phyloP scores from a whole-genome alignment of 1,284 basidiomycete species.

The Trichosporon faecale region DNA sequence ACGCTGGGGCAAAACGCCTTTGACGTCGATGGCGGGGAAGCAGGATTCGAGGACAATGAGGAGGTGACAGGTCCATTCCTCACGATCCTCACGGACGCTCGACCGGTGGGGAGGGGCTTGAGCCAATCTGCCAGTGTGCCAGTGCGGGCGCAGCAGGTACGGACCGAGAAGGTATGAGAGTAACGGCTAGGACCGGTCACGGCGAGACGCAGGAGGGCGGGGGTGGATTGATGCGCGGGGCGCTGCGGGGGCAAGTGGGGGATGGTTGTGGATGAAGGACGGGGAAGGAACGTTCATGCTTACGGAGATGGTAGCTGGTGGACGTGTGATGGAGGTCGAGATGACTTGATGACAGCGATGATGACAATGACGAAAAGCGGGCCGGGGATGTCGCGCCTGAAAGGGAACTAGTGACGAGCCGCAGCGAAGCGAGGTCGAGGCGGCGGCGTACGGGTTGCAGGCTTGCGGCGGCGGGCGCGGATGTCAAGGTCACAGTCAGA shows the following conservation, averaged over 20 bases:
- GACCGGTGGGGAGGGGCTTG: neutral
- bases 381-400: neutral
- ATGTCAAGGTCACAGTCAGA: neutral
- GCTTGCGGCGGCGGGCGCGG: too few species aligned
- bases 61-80: neutral
- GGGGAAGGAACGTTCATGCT: neutral
- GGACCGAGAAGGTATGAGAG: neutral
- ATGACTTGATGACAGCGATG: neutral
- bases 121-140: neutral
- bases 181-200: neutral
- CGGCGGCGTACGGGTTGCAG: neutral
- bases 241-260: neutral
- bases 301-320: neutral
- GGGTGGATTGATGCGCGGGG: neutral
- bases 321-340: neutral
- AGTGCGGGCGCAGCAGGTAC: neutral
- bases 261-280: neutral
- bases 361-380: constrained; percentile 2
- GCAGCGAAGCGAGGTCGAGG: neutral
- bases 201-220: neutral
- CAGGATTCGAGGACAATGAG: neutral
- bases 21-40: neutral
- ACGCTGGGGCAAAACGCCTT: constrained; percentile 3
- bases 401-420: neutral
- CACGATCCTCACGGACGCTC: neutral